Base-by-base conservation (phyloP, 1,139 yeast genomes). In the Pneumocystis jirovecii region DNA sequence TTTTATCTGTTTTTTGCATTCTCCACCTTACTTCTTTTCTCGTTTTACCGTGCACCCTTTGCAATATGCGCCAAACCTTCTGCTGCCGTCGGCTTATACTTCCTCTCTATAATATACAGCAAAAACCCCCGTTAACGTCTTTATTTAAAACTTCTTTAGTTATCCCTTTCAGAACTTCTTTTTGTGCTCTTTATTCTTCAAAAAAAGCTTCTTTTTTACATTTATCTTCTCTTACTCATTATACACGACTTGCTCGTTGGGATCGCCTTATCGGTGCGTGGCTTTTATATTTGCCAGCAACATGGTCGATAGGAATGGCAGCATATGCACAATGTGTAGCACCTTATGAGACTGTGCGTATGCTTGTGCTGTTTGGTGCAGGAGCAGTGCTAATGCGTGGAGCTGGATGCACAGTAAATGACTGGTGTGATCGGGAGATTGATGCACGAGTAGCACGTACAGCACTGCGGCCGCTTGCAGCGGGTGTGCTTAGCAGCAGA, bases 381-480 rank as follows among this genome's bases (percentile, higher is more conserved):
- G 99, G 99, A 15, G 83, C 97, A 0, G 73, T 91, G 59, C 80
- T 91, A 19, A 93, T 95, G 96, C 82, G 99, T 75, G 97, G 97
- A 57, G 97, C 97, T 1, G 99, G 98, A 0, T 95, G 99, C 74
- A 91, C 96, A 0, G 86, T 95, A 66, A 95, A 95, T 73, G 99
- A 95, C 74, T 79, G 91, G 65, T 78, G 86, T 73, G 99, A 95
- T 73, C 79, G 91, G 66, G 80, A 91, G 68, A 78, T 91, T 65
- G 99, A 95, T 72, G 81, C 82, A 69, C 83, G 89, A 73, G 98
- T 95, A 1, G 86, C 87, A 10, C 81, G 99, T 70, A 91, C 98
- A 0, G 82, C 85, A 66, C 89, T 85, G 72, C 80, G 99, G 70
- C 99, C 99, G 12, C 81, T 95, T 62, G 95, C 98, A 0, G 84